Percentiles rank a stretch among this genome's conserved stretches.
Evolutionary conservation across 2,329 filamentous ascomycete genomes (phyloP).

Genomic region (Curvularia sp.): DNA sequence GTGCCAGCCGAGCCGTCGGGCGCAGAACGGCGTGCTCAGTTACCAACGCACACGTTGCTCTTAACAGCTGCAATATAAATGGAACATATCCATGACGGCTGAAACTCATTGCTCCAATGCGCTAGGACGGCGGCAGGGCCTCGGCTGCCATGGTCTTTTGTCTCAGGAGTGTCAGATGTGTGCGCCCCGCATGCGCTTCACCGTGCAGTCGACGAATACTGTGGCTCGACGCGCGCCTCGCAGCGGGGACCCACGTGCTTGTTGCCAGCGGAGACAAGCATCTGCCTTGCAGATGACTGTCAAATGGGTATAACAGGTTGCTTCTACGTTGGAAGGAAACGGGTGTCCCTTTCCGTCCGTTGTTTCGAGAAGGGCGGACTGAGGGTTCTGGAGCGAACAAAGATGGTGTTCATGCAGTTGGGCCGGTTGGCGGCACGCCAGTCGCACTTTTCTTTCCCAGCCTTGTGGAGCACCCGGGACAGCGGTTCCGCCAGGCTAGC

Average conservation of each 20-base stretch:
- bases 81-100: constrained; percentile 12
- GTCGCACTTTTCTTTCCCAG: constrained; percentile 22
- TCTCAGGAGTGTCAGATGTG: constrained; percentile 16
- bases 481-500: constrained; percentile 36
- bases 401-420: constrained; percentile 19
- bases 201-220: constrained; percentile 12
- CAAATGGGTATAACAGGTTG: constrained; percentile 3
- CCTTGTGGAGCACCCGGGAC: constrained; percentile 25
- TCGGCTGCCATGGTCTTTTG: constrained; percentile 8
- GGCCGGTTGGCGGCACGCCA: constrained; percentile 14
- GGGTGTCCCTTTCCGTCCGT: constrained; percentile 1
- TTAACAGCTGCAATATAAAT: constrained; percentile 15
- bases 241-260: constrained; percentile 9
- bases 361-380: constrained; percentile 8
- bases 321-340: constrained; percentile 4
- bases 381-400: constrained; percentile 5
- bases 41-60: constrained; percentile 4
- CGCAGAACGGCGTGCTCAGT: neutral
- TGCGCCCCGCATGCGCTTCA: constrained; percentile 16
- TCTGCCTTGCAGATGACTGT: constrained; percentile 5
- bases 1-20: constrained; percentile 1
- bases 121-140: constrained; percentile 11
- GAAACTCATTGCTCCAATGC: constrained; percentile 8
- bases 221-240: constrained; percentile 8
- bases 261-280: constrained; percentile 10